Base-by-base conservation (phyloP, 306 rosid species). In the Chamaecrista fasciculata region DNA sequence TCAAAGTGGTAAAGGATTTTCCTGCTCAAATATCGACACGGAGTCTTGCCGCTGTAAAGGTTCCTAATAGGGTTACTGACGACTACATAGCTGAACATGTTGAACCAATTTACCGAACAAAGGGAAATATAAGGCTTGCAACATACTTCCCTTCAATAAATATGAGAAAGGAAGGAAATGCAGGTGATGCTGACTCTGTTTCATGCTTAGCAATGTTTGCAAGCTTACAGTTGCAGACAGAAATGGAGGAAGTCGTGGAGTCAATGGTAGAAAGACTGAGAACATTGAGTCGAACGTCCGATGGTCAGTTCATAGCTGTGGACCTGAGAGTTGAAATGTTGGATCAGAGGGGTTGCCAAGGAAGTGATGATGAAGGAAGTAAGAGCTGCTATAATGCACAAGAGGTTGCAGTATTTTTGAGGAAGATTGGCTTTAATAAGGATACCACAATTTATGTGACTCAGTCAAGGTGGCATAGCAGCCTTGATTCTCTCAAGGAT, bases 201-300 rank as follows among this genome's bases (percentile, higher is more conserved):
- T 86, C 92, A 12, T 95, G 97, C 75, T 85, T 91, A 82, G 99
- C 96, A 69, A 91, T 89, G 97, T 95, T 85, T 72, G 97, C 91
- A 81, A 95, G 92, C 75, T 84, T 95, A 68, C 81, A 86, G 79
- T 80, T 91, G 85, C 92, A 87, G 78, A 85, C 89, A 11, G 95
- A 91, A 75, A 87, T 87, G 37, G 81, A 26, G 7, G 96, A 89
- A 70, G 85, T 91, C 28, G 90, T 95, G 25, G 95, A 95, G 48
- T 87, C 97, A 18, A 87, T 89, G 87, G 82, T 91, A 19, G 91
- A 84, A 83, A 85, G 96, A 70, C 86, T 95, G 34, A 82, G 78
- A 83, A 84, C 99, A 63, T 64, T 91, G 78, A 88, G 97, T 77
- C 91, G 97, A 33, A 94, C 91, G 74, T 85, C 89, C 4, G 85